Evolutionary conservation across 75 land plant genomes (phyloP), one percentile per base, ranked within the genome.

Genomic region (Gnetum montanum): DNA sequence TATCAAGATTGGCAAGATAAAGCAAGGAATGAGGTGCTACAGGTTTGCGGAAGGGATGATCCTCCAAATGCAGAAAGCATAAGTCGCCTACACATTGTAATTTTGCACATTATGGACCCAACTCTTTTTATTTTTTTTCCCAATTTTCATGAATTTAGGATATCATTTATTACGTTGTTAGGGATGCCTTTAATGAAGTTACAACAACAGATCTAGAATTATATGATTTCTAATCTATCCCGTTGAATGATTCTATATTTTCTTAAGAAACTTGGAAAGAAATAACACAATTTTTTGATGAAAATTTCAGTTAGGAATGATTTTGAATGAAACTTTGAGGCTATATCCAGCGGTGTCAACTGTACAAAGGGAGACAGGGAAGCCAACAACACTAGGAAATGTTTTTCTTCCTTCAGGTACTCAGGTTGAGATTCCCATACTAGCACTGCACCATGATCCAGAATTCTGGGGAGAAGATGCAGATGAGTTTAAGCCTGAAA

Each of bases 391-490:
- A 4, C 29, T 70, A 26, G 72, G 72, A 19, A 31, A 4, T 27
- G 38, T 54, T 2, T 5, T 3, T 26, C 51, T 87, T 13, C 83
- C 78, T 2, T 64, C 71, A 2, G 92, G 87, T 4, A 82, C 82
- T 40, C 73, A 76, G 60, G 46, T 87, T 6, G 73, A 79, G 87
- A 69, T 83, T 15, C 88, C 81, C 44, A 60, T 80, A 8, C 71
- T 82, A 6, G 64, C 63, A 1, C 60, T 90, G 62, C 81, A 90
- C 66, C 86, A 74, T 31, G 86, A 90, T 57, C 71, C 38, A 12
- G 34, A 46, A 0, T 59, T 79, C 0, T 90, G 96, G 96, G 96
- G 96, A 0, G 76, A 74, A 0, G 86, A 82, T 58, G 96, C 64
- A 15, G 34, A 69, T 59, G 73, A 79, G 41, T 90, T 85, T 81